Evolutionary conservation across 2,329 filamentous ascomycete species (phyloP), one percentile per base, ranked within the genome.

Genomic region (Akanthomyces muscarius): DNA sequence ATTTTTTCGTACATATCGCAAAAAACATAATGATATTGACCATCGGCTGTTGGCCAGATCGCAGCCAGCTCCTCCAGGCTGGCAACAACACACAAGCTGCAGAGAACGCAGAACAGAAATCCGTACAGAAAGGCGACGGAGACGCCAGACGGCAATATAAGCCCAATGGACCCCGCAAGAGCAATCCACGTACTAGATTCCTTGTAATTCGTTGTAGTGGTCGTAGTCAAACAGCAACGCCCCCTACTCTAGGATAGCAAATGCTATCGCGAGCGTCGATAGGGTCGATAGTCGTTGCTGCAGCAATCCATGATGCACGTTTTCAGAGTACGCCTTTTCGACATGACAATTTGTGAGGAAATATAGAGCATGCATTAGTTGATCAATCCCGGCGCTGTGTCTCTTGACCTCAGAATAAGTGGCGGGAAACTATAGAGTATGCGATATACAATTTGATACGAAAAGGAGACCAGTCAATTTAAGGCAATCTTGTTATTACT

Each of bases 11-110:
- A 33, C 73, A 77, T 10, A 80, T 58, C 0, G 76, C 75, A 65
- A 76, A 76, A 78, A 2, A 76, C 76, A 30, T 78, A 79, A 56
- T 80, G 77, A 68, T 80, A 80, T 52, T 81, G 78, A 0, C 79
- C 78, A 8, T 78, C 78, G 0, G 78, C 76, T 0, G 78, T 81
- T 0, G 78, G 79, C 76, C 77, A 81, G 50, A 80, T 75, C 2
- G 77, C 74, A 0, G 75, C 73, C 3, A 81, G 67, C 63, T 80
- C 78, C 1, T 76, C 79, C 5, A 81, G 68, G 30, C 76, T 79
- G 0, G 76, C 73, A 0, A 74, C 75, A 1, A 81, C 69, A 7
- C 74, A 74, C 10, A 80, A 71, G 63, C 78, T 80, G 68, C 78
- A 80, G 5, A 79, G 38, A 10, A 79, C 76, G 64, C 76, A 79